A percentile compares a stretch with the other conserved stretches of the same genome.
Conservation (phyloP, 164 flowering plant species). For the Annona cherimola region DNA sequence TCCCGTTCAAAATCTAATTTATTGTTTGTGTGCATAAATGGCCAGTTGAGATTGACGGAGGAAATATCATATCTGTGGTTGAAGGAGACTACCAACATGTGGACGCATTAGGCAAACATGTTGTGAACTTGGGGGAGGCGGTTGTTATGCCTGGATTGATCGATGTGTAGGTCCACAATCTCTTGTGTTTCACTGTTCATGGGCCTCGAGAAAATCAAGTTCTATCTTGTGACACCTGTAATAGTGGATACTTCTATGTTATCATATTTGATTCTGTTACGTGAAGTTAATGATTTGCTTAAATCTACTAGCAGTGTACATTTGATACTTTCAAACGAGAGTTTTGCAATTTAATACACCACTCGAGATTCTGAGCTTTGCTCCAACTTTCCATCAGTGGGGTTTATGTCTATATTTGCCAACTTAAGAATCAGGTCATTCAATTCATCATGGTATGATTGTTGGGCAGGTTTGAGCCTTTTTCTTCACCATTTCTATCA, state of each 20-base stretch:
- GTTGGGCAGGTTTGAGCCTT: background rate
- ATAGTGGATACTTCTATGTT: background rate
- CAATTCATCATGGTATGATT: background rate
- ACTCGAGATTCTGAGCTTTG: background rate
- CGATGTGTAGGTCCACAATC: constrained; percentile 69
- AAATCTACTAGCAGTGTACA: background rate
- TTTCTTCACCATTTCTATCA: background rate
- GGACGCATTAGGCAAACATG: constrained; percentile 22
- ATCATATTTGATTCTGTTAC: background rate
- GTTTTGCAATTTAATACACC: background rate
- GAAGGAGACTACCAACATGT: constrained; percentile 44
- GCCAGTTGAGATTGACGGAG: constrained; percentile 82
- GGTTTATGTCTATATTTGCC: background rate
- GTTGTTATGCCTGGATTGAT: constrained; percentile 97
- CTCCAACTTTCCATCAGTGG: no score
- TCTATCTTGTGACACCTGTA: background rate
- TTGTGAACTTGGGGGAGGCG: constrained; percentile 83
- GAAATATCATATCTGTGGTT: constrained; percentile 55
- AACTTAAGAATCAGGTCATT: background rate
- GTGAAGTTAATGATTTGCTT: background rate
- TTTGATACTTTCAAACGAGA: background rate
- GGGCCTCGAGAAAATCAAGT: background rate
- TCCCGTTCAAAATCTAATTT: background rate
- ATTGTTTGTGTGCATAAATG: constrained; percentile 17
- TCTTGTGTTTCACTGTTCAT: background rate